phyloP scores from a whole-genome alignment of 73 alveolate species.

The Paramecium caudatum region DNA sequence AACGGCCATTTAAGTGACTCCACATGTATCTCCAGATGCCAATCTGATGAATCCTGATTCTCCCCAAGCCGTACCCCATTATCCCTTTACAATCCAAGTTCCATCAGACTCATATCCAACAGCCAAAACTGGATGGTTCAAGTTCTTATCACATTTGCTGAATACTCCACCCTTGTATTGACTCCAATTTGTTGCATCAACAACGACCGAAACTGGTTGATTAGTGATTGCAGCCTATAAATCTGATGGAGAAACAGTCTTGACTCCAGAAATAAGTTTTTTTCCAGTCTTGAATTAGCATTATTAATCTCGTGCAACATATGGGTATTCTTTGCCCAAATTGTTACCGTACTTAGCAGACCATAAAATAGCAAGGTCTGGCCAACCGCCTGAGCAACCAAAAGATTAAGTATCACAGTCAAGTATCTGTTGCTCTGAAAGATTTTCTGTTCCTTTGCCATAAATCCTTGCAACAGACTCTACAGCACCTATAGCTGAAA shows the following conservation, averaged over 20 bases:
- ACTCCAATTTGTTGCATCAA: conserved; percentile 79
- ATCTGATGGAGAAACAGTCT: neutral
- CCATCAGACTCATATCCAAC: conserved; percentile 82
- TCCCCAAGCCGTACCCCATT: conserved; percentile 74
- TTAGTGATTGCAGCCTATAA: conserved; percentile 41
- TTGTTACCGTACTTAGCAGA: conserved; percentile 41
- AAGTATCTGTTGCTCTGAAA: conserved; percentile 78
- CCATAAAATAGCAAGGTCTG: conserved; percentile 59
- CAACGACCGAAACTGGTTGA: conserved; percentile 70
- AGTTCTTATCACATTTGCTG: conserved; percentile 29
- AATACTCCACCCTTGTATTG: conserved; percentile 78
- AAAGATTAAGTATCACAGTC: conserved; percentile 74
- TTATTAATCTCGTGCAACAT: conserved; percentile 19
- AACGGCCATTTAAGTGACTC: conserved; percentile 17
- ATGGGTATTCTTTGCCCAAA: conserved; percentile 68
- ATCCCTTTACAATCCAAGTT: conserved; percentile 66
- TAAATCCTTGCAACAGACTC: conserved; percentile 62
- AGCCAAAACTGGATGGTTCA: conserved; percentile 87
- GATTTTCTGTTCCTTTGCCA: neutral
- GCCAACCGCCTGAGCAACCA: conserved; percentile 81
- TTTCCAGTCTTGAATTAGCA: conserved; percentile 30
- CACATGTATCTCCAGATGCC: conserved; percentile 74
- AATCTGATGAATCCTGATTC: conserved; percentile 52
- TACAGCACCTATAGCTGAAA: conserved; percentile 79
- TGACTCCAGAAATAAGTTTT: neutral